phyloP scores from a whole-genome alignment of 129 eudicot species.

The Arctium lappa region DNA sequence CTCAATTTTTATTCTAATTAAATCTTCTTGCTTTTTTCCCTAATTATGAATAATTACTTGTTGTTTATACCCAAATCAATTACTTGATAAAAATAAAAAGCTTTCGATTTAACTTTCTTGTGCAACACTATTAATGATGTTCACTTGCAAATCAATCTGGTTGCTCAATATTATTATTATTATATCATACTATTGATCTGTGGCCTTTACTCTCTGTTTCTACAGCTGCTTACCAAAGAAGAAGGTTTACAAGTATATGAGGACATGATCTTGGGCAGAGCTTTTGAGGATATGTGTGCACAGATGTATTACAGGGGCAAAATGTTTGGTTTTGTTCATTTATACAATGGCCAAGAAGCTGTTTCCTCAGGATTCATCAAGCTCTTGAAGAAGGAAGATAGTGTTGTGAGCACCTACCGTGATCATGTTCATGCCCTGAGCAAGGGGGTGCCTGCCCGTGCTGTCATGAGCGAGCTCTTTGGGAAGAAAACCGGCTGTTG shows the following conservation, averaged over 20 bases:
- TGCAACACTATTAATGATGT: too few species aligned
- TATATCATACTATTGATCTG: neutral
- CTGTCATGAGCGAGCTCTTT: conserved; percentile 75
- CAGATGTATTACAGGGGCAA: conserved; percentile 85
- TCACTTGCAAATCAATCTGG: neutral
- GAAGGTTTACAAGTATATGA: conserved; percentile 67
- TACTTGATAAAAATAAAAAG: too few species aligned
- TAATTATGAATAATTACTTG: too few species aligned
- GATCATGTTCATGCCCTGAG: conserved; percentile 80
- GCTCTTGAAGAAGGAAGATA: conserved; percentile 56
- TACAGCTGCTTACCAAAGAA: conserved; percentile 59
- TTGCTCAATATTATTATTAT: too few species aligned
- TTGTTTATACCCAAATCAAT: too few species aligned
- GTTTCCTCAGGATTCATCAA: conserved; percentile 84
- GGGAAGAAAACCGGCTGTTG: conserved; percentile 80
- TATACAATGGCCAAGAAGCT: conserved; percentile 81
- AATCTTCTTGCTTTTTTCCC: neutral
- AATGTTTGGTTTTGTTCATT: conserved; percentile 75
- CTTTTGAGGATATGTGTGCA: conserved; percentile 80
- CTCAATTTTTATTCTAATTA: neutral
- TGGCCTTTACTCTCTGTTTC: neutral
- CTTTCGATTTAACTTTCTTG: too few species aligned
- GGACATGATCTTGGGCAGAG: conserved; percentile 68
- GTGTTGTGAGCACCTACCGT: conserved; percentile 63
- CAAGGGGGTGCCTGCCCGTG: conserved; percentile 71